Evolutionary conservation across 805 yeast genomes (phyloP).

Genomic region (Saccharomycopsis fermentans): DNA sequence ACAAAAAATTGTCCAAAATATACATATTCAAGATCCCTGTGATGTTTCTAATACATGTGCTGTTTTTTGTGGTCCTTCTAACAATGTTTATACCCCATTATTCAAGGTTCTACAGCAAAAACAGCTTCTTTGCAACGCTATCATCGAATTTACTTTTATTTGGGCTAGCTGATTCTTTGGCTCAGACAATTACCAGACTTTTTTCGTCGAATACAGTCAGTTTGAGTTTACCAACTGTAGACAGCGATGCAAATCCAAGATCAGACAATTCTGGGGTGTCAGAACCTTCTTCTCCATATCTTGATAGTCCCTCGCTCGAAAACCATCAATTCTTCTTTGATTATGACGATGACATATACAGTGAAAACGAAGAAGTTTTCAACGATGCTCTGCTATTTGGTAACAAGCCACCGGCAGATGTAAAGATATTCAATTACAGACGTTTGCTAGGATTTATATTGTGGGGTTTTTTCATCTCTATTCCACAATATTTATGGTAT

Average conservation of each 20-base stretch:
- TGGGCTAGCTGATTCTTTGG: constrained; percentile 87
- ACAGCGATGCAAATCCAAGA: not conserved
- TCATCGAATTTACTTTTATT: constrained; percentile 70
- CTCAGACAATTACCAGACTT: constrained; percentile 55
- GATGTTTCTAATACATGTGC: constrained; percentile 44
- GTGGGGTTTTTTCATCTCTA: constrained; percentile 83
- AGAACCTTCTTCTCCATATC: constrained; percentile 13
- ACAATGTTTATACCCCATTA: constrained; percentile 47
- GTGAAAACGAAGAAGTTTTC: constrained; percentile 19
- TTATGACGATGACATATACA: constrained; percentile 26
- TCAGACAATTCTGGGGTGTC: not conserved
- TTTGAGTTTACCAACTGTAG: not conserved
- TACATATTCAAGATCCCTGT: constrained; percentile 43
- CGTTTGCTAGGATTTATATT: constrained; percentile 69
- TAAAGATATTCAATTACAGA: constrained; percentile 44
- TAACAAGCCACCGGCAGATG: constrained; percentile 14
- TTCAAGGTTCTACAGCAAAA: constrained; percentile 48
- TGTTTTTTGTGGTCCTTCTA: constrained; percentile 39
- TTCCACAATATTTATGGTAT: constrained; percentile 85
- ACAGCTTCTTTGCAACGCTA: constrained; percentile 67
- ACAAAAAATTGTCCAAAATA: constrained; percentile 19
- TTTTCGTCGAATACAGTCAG: not conserved
- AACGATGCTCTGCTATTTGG: constrained; percentile 16
- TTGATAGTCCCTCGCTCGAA: constrained; percentile 17
- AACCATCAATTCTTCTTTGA: constrained; percentile 21